A percentile compares a stretch with the other conserved stretches of the same genome.
Conservation (phyloP, 2,329 filamentous ascomycete genomes). For the Nemania diffusa region DNA sequence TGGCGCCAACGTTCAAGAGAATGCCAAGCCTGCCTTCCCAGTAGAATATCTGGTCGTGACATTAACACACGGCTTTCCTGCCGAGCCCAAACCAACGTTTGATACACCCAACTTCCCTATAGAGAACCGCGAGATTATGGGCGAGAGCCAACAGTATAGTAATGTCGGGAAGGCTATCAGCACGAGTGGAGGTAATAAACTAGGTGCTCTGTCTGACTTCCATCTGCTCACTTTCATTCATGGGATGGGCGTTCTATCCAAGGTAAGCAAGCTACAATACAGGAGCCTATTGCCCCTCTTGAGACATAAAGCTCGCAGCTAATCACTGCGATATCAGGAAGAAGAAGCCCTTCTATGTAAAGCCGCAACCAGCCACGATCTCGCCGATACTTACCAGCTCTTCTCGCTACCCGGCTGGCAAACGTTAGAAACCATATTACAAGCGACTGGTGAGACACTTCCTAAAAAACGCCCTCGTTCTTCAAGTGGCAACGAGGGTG, state of each 20-base stretch:
- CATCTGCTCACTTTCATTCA: conserved; percentile 91
- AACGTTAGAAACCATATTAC: conserved; percentile 89
- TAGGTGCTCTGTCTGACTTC: conserved; percentile 83
- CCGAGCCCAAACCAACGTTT: conserved; percentile 80
- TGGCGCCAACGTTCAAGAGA: conserved; percentile 94
- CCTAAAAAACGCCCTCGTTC: conserved; percentile 72
- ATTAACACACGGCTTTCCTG: conserved; percentile 95
- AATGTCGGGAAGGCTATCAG: conserved; percentile 75
- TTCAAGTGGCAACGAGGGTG: conserved; percentile 51
- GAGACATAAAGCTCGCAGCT: conserved; percentile 20
- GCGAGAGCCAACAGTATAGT: conserved; percentile 83
- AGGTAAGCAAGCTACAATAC: conserved; percentile 67
- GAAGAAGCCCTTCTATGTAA: conserved; percentile 88
- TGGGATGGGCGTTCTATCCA: conserved; percentile 80
- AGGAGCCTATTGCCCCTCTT: conserved; percentile 14
- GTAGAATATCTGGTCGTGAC: conserved; percentile 97
- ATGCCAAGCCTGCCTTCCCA: conserved; percentile 94
- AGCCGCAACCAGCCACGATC: conserved; percentile 83
- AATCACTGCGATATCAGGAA: conserved; percentile 67
- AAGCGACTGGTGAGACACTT: conserved; percentile 97
- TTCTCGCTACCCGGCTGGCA: conserved; percentile 92
- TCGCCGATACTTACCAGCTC: conserved; percentile 83
- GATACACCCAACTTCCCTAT: conserved; percentile 81
- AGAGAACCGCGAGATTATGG: conserved; percentile 89
- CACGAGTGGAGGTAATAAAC: conserved; percentile 67